Evolutionary conservation across 257 asterid genomes (phyloP).

Genomic region (Capsicum baccatum): DNA sequence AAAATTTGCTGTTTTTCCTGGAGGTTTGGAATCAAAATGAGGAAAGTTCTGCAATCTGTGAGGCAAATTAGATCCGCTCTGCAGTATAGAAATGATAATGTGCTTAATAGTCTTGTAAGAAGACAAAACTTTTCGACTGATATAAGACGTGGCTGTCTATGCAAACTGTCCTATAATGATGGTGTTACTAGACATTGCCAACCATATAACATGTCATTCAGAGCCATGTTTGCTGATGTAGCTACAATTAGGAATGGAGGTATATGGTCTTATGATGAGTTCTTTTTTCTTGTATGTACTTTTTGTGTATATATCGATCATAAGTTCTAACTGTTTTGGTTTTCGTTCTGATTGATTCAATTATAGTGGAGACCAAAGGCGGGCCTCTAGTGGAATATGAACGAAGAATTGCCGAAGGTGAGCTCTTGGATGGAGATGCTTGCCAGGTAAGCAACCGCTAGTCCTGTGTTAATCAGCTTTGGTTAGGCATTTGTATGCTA

Average conservation of each 20-base stretch:
- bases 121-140: slow-evolving; percentile 40
- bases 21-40: slow-evolving; percentile 49
- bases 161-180: slow-evolving; percentile 43
- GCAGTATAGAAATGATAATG: slow-evolving; percentile 35
- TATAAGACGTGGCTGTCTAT: slow-evolving; percentile 36
- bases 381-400: slow-evolving; percentile 90
- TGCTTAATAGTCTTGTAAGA: slow-evolving; percentile 39
- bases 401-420: slow-evolving; percentile 82
- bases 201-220: slow-evolving; percentile 41
- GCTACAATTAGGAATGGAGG: slow-evolving; percentile 66
- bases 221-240: slow-evolving; percentile 58
- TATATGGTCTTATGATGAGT: slow-evolving; percentile 33
- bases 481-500: not conserved
- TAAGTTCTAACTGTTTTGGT: slow-evolving; percentile 30
- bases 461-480: not conserved
- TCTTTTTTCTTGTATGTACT: slow-evolving; percentile 1
- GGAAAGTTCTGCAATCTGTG: slow-evolving; percentile 49
- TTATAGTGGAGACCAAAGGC: slow-evolving; percentile 56
- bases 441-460: slow-evolving; percentile 60
- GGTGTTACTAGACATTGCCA: slow-evolving; percentile 44
- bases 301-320: not conserved
- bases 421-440: slow-evolving; percentile 84
- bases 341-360: slow-evolving; percentile 31
- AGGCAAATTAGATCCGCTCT: slow-evolving; percentile 56
- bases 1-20: not conserved